Evolutionary conservation across 2,329 filamentous ascomycete genomes (phyloP).

Genomic region (Plenodomus biglobosus): DNA sequence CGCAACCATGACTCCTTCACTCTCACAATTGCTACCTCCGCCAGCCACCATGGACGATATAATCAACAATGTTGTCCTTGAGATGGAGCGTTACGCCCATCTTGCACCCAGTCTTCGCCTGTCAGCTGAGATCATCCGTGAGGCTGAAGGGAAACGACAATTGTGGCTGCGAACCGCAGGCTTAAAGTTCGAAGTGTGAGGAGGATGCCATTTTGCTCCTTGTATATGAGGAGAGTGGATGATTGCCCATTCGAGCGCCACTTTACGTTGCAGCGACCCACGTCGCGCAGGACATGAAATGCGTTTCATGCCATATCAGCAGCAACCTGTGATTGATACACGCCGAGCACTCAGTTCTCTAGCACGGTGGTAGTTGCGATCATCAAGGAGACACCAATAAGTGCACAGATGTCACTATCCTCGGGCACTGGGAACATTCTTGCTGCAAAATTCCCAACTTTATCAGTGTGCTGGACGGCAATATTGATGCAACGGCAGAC

Average conservation of each 20-base stretch:
- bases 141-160: constrained; percentile 71
- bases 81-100: constrained; percentile 72
- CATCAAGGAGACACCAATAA: too few species aligned
- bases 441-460: too few species aligned
- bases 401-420: too few species aligned
- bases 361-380: too few species aligned
- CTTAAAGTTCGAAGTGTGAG: constrained; percentile 42
- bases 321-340: too few species aligned
- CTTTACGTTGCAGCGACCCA: background rate
- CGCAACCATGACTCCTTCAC: constrained; percentile 74
- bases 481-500: too few species aligned
- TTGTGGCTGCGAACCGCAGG: constrained; percentile 54
- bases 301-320: too few species aligned
- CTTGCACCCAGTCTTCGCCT: constrained; percentile 75
- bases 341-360: too few species aligned
- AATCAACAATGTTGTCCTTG: constrained; percentile 73
- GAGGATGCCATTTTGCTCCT: background rate
- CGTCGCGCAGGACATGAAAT: too few species aligned
- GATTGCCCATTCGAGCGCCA: background rate
- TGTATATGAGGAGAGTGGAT: too few species aligned
- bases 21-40: constrained; percentile 65
- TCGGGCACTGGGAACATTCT: too few species aligned
- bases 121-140: constrained; percentile 77
- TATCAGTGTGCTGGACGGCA: too few species aligned
- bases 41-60: constrained; percentile 67